These are phyloP conservation scores for Bertia moriformis DNA, from an alignment of 2,329 filamentous ascomycete species.

Conservation along the genomic window DNA sequence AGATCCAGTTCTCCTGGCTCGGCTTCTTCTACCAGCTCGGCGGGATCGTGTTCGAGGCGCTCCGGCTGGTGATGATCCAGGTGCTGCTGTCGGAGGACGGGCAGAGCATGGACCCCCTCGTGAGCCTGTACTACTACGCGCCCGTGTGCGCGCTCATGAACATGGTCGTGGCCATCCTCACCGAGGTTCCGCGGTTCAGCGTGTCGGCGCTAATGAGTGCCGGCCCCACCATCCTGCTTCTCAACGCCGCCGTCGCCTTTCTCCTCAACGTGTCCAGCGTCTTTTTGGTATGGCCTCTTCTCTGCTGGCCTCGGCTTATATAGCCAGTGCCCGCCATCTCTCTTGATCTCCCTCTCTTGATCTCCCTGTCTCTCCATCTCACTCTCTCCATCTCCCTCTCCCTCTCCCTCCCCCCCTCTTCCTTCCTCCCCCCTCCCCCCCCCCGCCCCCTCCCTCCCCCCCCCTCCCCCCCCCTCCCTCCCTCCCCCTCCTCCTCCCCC, in stretches of 20 bases:
- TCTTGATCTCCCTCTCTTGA: neutral
- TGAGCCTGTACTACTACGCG: slow-evolving; percentile 80
- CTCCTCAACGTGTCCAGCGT: slow-evolving; percentile 71
- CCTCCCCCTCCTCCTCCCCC: slow-evolving; percentile 31
- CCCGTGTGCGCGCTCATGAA: slow-evolving; percentile 76
- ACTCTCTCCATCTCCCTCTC: slow-evolving; percentile 23
- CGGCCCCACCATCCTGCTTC: slow-evolving; percentile 46
- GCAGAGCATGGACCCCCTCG: slow-evolving; percentile 75
- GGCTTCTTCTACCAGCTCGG: slow-evolving; percentile 58
- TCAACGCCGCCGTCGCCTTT: slow-evolving; percentile 69
- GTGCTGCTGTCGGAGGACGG: slow-evolving; percentile 63
- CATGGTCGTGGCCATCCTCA: slow-evolving; percentile 49
- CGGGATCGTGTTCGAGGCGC: slow-evolving; percentile 68
- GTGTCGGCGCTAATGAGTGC: slow-evolving; percentile 51
- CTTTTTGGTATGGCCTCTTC: slow-evolving; percentile 66
- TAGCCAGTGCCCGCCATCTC: neutral
- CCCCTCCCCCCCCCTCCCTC: slow-evolving; percentile 43
- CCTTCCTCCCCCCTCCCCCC: no score
- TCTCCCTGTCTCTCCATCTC: neutral
- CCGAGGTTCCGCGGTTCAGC: slow-evolving; percentile 58
- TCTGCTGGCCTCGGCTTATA: no score
- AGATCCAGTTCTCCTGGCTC: slow-evolving; percentile 53
- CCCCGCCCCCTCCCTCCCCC: no score
- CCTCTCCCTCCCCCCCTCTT: no score
- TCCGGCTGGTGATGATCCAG: slow-evolving; percentile 74